Conservation (phyloP, 2,329 filamentous ascomycete genomes). For the Phialophora verrucosa region DNA sequence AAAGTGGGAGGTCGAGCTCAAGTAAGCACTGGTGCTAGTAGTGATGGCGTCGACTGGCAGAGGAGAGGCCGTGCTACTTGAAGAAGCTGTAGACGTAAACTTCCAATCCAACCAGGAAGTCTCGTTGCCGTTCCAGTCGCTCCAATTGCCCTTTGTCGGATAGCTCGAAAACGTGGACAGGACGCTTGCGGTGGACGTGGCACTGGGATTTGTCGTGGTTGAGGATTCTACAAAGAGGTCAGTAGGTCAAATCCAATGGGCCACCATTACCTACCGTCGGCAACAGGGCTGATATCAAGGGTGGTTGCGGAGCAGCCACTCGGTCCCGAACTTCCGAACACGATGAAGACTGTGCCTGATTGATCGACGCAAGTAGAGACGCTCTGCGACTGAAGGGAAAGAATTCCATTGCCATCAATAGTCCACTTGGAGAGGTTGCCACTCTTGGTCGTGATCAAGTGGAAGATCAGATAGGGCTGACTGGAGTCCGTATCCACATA, state of each 20-base stretch:
- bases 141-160: not conserved
- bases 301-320: not conserved
- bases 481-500: slow-evolving; percentile 3
- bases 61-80: slow-evolving; percentile 4
- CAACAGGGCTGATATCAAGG: not conserved
- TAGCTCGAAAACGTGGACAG: not conserved
- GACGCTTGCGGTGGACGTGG: not conserved
- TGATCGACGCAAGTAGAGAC: not conserved
- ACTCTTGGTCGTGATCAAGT: not conserved
- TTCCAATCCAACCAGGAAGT: slow-evolving; percentile 7
- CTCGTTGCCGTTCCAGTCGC: not conserved
- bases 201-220: not conserved
- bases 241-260: not conserved
- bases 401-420: not conserved
- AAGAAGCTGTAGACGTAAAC: not conserved
- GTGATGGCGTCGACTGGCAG: slow-evolving; percentile 10
- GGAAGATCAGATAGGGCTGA: slow-evolving; percentile 6
- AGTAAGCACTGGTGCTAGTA: slow-evolving; percentile 12
- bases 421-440: slow-evolving; percentile 4
- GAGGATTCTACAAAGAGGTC: not conserved
- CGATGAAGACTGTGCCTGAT: slow-evolving; percentile 3
- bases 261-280: not conserved
- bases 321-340: not conserved
- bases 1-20: slow-evolving; percentile 6
- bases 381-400: not conserved